phyloP scores from a whole-genome alignment of 768 basidiomycete genomes.

The Mycena chlorophos region DNA sequence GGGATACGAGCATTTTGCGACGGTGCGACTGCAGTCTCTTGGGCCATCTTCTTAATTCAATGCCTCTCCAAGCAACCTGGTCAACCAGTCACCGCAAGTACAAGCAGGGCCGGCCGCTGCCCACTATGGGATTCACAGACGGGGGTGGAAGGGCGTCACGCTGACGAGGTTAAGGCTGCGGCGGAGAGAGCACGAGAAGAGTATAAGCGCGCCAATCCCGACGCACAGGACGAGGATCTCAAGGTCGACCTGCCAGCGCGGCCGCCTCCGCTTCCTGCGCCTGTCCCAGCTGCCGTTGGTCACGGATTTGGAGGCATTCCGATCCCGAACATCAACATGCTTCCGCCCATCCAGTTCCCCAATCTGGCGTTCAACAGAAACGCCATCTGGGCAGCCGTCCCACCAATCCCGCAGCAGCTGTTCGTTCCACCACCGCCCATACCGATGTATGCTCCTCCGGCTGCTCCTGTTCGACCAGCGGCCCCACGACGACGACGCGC shows the following conservation, averaged over 20 bases:
- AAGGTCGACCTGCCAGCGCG: conserved; percentile 62
- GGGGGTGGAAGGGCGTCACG: conserved; percentile 58
- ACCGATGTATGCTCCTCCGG: no score
- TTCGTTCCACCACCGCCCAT: no score
- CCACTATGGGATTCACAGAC: conserved; percentile 57
- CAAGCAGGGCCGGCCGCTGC: conserved; percentile 43
- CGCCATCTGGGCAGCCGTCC: no score
- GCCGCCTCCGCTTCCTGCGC: conserved; percentile 26
- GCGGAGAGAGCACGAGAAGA: conserved; percentile 66
- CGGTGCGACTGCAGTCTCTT: conserved; percentile 37
- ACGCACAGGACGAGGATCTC: conserved; percentile 58
- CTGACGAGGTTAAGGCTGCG: conserved; percentile 68
- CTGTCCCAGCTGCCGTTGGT: conserved; percentile 4
- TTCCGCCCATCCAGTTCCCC: no score
- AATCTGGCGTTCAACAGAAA: no score
- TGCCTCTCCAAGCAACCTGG: conserved; percentile 10
- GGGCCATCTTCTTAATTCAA: conserved; percentile 1
- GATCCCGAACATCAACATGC: no score
- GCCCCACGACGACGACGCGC: neutral
- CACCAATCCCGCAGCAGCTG: no score
- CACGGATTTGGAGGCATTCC: no score
- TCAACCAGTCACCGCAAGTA: conserved; percentile 2
- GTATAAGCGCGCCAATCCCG: conserved; percentile 59
- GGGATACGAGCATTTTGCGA: conserved; percentile 77
- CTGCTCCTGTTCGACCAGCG: neutral